Conservation (phyloP, 306 rosid species). For the Prunus salicina region DNA sequence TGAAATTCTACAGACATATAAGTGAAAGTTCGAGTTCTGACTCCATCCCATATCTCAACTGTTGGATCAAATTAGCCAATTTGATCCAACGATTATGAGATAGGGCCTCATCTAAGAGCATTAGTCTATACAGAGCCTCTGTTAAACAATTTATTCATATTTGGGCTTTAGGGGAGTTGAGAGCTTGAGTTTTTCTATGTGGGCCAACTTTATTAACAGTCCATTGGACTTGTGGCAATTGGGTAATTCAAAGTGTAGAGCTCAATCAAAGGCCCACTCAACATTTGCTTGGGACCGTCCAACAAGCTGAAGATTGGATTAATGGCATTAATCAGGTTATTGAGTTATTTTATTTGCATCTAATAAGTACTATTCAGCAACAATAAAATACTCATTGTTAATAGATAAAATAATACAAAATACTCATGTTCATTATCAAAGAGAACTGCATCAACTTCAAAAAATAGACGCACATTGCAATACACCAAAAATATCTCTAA, state of each 20-base stretch:
- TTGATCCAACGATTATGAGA: too few relatives aligned
- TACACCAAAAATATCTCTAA: too few relatives aligned
- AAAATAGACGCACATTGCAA: too few relatives aligned
- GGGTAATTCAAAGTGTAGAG: not conserved
- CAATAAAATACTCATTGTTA: too few relatives aligned
- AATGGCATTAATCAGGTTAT: not conserved
- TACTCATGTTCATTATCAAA: too few relatives aligned
- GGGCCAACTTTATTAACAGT: too few relatives aligned
- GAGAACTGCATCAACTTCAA: too few relatives aligned
- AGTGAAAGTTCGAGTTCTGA: not conserved
- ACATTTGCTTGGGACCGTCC: too few relatives aligned
- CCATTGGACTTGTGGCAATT: too few relatives aligned
- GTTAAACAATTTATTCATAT: not conserved
- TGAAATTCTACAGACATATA: not conserved
- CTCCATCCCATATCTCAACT: not conserved
- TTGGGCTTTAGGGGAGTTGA: not conserved
- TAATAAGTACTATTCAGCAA: not conserved
- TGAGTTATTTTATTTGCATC: not conserved
- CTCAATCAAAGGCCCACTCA: not conserved
- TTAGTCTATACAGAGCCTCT: too few relatives aligned
- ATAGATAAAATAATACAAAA: too few relatives aligned
- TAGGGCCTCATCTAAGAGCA: fast-evolving
- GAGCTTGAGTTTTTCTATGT: not conserved
- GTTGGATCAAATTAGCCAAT: too few relatives aligned
- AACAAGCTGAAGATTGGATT: not conserved